Conservation (phyloP, 2,329 filamentous ascomycete genomes). For the Tolypocladium nubicola region DNA sequence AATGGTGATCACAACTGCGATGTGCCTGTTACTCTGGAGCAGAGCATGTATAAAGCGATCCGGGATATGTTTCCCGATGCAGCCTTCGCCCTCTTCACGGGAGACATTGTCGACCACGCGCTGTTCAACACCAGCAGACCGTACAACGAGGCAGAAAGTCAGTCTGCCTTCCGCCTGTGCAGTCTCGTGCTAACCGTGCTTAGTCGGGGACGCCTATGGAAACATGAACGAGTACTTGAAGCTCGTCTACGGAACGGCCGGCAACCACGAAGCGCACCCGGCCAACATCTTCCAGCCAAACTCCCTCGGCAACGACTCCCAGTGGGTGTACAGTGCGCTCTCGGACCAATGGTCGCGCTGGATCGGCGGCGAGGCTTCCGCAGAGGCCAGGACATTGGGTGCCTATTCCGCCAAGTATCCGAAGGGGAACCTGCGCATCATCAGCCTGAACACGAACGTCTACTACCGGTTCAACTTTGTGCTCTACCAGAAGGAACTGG, state of each 20-base stretch:
- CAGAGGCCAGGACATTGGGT: constrained; percentile 28
- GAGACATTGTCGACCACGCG: constrained; percentile 45
- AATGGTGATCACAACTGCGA: constrained; percentile 45
- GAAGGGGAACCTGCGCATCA: constrained; percentile 37
- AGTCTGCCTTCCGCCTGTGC: background rate
- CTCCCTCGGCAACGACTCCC: constrained; percentile 23
- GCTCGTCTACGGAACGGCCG: constrained; percentile 39
- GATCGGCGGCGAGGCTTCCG: constrained; percentile 23
- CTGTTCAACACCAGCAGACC: constrained; percentile 32
- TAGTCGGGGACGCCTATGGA: constrained; percentile 34
- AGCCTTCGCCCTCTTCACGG: constrained; percentile 47
- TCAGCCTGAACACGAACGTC: constrained; percentile 48
- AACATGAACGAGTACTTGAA: constrained; percentile 30
- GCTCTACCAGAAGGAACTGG: constrained; percentile 33
- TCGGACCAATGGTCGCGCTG: constrained; percentile 34
- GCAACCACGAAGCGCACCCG: constrained; percentile 46
- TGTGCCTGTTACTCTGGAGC: constrained; percentile 35
- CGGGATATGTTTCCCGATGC: constrained; percentile 32
- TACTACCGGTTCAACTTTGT: constrained; percentile 48
- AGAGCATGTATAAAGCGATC: constrained; percentile 45
- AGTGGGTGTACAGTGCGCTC: constrained; percentile 42
- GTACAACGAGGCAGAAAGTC: constrained; percentile 20
- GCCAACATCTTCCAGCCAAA: constrained; percentile 36
- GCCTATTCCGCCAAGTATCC: constrained; percentile 36
- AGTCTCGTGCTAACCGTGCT: background rate